phyloP scores from a whole-genome alignment of 768 basidiomycete species.

The Termitomyces sp. region DNA sequence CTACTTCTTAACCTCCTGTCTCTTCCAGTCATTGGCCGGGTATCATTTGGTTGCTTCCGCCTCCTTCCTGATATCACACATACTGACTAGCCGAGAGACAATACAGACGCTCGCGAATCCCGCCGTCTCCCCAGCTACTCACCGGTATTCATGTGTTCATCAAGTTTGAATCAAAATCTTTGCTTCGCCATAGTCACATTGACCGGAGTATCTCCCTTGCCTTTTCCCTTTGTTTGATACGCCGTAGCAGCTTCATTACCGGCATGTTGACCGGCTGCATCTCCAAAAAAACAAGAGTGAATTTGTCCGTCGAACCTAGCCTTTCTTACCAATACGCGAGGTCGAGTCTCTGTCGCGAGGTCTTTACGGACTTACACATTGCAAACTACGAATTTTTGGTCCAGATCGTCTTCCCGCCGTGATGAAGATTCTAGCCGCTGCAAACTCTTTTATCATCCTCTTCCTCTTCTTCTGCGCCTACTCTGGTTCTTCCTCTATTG shows the following conservation, averaged over 20 bases:
- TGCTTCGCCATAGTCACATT: neutral
- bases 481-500: neutral
- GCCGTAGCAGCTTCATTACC: neutral
- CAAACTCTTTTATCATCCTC: constrained; percentile 11
- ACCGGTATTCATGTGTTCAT: constrained; percentile 3
- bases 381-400: neutral
- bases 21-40: constrained; percentile 5
- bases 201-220: neutral
- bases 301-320: no score
- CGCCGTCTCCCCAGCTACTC: constrained; percentile 15
- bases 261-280: constrained; percentile 1
- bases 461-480: constrained; percentile 3
- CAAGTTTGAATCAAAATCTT: neutral
- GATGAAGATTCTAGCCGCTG: constrained; percentile 2
- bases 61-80: constrained; percentile 15
- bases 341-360: constrained; percentile 5
- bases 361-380: constrained; percentile 4
- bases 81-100: neutral
- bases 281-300: neutral
- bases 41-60: constrained; percentile 1
- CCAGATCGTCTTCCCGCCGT: neutral
- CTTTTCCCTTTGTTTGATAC: neutral
- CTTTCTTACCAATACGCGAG: constrained; percentile 1
- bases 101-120: constrained; percentile 15
- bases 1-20: constrained; percentile 13